Conservation (phyloP, 2,329 filamentous ascomycete species). For the Ilyonectria mors-panacis region DNA sequence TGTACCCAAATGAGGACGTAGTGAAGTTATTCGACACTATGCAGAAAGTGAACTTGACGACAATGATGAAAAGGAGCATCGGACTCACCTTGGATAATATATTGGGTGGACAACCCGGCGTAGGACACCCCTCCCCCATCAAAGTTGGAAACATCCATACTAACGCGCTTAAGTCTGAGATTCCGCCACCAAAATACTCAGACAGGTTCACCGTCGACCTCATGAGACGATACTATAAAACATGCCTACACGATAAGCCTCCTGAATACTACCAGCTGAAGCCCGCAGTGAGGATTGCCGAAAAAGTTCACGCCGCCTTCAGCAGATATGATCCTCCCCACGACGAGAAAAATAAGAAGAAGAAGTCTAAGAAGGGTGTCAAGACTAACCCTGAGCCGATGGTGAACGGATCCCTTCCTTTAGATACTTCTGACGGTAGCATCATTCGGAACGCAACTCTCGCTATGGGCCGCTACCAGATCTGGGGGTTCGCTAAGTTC, state of each 20-base stretch:
- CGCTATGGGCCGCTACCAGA: conserved; percentile 12
- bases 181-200: not conserved
- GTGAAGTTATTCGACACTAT: not conserved
- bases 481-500: conserved; percentile 34
- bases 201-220: conserved; percentile 7
- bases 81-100: no score
- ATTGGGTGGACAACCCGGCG: not conserved
- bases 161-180: not conserved
- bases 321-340: conserved; percentile 6
- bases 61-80: not conserved
- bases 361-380: no score
- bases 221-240: conserved; percentile 25
- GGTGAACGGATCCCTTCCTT: not conserved
- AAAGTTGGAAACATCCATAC: not conserved
- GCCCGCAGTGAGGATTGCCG: conserved; percentile 18
- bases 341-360: no score
- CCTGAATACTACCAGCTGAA: not conserved
- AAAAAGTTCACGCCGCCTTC: conserved; percentile 25
- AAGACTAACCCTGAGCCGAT: not conserved
- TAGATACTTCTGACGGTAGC: conserved; percentile 19
- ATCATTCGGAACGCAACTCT: conserved; percentile 18
- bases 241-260: conserved; percentile 9
- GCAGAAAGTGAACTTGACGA: not conserved
- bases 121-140: not conserved
- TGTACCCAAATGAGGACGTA: no score